Base-by-base conservation (phyloP, 495 filamentous ascomycete species). In the Annulohypoxylon stygium region DNA sequence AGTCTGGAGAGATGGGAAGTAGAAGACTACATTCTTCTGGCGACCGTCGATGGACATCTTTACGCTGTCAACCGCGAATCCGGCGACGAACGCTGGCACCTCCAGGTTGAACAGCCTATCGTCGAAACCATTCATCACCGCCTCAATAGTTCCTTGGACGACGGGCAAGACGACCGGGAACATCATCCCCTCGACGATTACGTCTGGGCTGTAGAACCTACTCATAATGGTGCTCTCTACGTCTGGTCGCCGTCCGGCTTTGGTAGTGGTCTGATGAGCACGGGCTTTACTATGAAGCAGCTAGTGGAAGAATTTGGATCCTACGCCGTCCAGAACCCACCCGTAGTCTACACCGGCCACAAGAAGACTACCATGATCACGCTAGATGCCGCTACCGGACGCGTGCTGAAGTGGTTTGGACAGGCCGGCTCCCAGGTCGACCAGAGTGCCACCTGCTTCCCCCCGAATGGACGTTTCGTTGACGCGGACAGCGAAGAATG, bases 1-100 rank as follows among this genome's bases (percentile, higher is more conserved):
- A 95, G 90, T 82, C 82, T 98, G 87, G 91, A 97, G 88, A 96
- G 98, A 79, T 98, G 94, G 95, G 93, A 97, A 89, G 94, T 97
- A 83, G 95, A 98, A 92, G 95, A 98, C 85, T 97, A 98, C 90
- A 92, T 98, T 81, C 92, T 99, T 85, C 85, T 99, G 91, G 94
- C 97, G 92, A 98, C 97, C 88, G 92, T 99, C 86, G 93, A 98
- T 86, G 96, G 96, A 85, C 92, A 92, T 70, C 89, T 99, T 80
- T 92, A 97, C 86, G 96, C 97, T 78, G 89, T 90, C 83, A 94
- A 98, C 84, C 88, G 96, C 73, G 93, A 92, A 79, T 95, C 90
- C 66, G 96, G 96, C 58, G 82, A 90, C 51, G 86, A 89, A 66
- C 91, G 88, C 79, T 99, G 96, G 96, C 90, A 90, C 76, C 85